A percentile compares a stretch with the other conserved stretches of the same genome.
Evolutionary conservation across 306 rosid genomes (phyloP).

Genomic region (Canavalia gladiata): DNA sequence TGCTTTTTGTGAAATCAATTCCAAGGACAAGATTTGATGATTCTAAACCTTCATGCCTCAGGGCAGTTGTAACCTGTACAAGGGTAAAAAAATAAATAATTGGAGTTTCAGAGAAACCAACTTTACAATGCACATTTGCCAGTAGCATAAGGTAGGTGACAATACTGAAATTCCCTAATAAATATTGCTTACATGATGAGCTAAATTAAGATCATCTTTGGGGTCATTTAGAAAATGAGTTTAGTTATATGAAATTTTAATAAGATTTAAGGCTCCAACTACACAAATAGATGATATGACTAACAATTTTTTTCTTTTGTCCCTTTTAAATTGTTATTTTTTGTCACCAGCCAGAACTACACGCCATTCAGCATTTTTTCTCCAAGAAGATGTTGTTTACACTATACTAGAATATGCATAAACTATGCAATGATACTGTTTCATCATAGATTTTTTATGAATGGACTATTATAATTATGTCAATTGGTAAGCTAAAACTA

Average conservation of each 20-base stretch:
- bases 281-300: not conserved
- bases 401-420: not conserved
- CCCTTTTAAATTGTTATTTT: not conserved
- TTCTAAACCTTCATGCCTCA: conserved; percentile 86
- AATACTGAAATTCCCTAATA: not conserved
- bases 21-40: conserved; percentile 91
- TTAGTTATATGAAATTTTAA: not conserved
- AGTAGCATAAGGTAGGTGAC: not conserved
- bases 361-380: no score
- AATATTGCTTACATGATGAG: conserved; percentile 7
- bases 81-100: not conserved
- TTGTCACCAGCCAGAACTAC: not conserved
- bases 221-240: not conserved
- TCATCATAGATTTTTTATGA: not conserved
- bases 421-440: not conserved
- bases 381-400: not conserved
- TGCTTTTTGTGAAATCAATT: conserved; percentile 92
- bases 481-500: not conserved
- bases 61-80: conserved; percentile 75
- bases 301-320: not conserved
- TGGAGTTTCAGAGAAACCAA: not conserved
- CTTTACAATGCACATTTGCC: not conserved
- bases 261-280: not conserved
- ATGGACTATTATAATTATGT: not conserved
- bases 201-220: not conserved